Evolutionary conservation across 73 alveolate species (phyloP).

Genomic region (Tetrahymena malaccensis): DNA sequence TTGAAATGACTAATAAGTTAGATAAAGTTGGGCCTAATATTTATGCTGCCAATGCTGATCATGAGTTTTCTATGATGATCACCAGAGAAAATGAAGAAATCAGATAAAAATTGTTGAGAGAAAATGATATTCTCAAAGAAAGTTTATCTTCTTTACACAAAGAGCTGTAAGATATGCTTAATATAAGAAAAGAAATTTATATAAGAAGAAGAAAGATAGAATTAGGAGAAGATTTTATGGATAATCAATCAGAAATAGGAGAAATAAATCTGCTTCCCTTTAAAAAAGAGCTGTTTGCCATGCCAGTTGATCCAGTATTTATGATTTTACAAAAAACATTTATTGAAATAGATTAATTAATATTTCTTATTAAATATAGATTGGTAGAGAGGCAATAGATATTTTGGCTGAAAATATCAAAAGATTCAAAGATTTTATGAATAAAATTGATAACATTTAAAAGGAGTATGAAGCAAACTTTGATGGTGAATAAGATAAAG

Average conservation of each 20-base stretch:
- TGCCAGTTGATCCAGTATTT: background rate
- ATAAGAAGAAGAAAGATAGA: background rate
- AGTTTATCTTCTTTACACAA: background rate
- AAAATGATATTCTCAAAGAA: background rate
- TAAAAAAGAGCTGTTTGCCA: background rate
- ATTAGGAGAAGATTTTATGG: background rate
- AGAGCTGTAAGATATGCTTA: background rate
- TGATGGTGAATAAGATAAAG: background rate
- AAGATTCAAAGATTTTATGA: background rate
- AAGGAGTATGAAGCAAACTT: background rate
- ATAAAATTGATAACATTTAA: background rate
- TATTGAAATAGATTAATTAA: background rate
- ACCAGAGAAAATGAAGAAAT: background rate
- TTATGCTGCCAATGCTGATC: background rate
- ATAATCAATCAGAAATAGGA: background rate
- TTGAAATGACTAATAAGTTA: background rate
- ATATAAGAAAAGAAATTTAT: background rate
- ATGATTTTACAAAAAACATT: no score
- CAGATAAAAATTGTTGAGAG: background rate
- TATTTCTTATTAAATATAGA: background rate
- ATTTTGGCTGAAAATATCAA: background rate
- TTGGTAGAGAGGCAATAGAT: background rate
- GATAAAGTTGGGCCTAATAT: background rate
- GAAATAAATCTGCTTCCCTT: background rate
- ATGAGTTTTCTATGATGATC: background rate